Evolutionary conservation across 2,329 filamentous ascomycete genomes (phyloP).

Genomic region (Fusarium chaquense): DNA sequence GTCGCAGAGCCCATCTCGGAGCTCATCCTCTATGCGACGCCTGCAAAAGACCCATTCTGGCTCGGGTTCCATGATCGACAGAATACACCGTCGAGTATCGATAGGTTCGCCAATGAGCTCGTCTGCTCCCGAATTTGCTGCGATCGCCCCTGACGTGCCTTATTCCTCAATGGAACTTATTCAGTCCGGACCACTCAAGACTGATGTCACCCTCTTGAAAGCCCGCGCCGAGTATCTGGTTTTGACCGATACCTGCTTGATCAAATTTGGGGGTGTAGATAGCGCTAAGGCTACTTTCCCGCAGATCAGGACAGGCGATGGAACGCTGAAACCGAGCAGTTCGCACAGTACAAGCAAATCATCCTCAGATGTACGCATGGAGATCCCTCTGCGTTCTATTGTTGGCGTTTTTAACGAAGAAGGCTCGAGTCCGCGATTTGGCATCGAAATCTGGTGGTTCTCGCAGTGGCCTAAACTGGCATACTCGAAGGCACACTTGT

Average conservation of each 20-base stretch:
- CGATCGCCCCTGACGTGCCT: slow-evolving; percentile 49
- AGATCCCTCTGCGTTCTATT: slow-evolving; percentile 63
- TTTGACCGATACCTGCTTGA: slow-evolving; percentile 62
- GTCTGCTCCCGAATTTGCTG: slow-evolving; percentile 49
- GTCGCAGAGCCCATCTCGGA: slow-evolving; percentile 50
- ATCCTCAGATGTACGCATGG: slow-evolving; percentile 56
- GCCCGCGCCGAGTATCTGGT: slow-evolving; percentile 64
- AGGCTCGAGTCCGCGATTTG: slow-evolving; percentile 61
- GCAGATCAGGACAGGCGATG: slow-evolving; percentile 53
- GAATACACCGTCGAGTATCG: slow-evolving; percentile 57
- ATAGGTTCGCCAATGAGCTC: slow-evolving; percentile 52
- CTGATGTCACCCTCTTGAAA: slow-evolving; percentile 63
- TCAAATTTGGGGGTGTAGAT: slow-evolving; percentile 63
- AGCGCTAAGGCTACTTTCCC: slow-evolving; percentile 63
- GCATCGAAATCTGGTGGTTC: slow-evolving; percentile 69
- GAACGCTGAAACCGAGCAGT: slow-evolving; percentile 39
- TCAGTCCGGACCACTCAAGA: slow-evolving; percentile 62
- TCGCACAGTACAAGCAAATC: slow-evolving; percentile 48
- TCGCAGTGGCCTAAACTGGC: slow-evolving; percentile 57
- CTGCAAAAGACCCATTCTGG: slow-evolving; percentile 55
- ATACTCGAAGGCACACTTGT: slow-evolving; percentile 62
- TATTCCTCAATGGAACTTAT: slow-evolving; percentile 57
- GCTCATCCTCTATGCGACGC: slow-evolving; percentile 50
- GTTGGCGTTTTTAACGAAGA: slow-evolving; percentile 67
- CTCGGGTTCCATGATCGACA: slow-evolving; percentile 58